Percentiles rank a stretch among this genome's conserved stretches.
These are phyloP conservation scores for Dactylonectria estremocensis DNA, from an alignment of 2,329 filamentous ascomycete species.

Conservation along the genomic window DNA sequence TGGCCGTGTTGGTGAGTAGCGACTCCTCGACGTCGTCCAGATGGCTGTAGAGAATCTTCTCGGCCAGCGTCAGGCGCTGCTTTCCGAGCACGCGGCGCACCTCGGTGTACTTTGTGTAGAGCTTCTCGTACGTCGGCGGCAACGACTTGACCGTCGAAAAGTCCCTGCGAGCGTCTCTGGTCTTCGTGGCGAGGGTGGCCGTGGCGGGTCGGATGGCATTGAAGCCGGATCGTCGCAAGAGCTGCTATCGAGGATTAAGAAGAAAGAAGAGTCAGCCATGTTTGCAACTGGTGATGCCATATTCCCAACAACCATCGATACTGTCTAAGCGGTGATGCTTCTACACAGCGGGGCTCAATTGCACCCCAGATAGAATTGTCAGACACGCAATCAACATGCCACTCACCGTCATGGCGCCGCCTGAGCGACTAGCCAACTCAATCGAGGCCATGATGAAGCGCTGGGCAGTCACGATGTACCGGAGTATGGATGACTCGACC, in stretches of 20 bases:
- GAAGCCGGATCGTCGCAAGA: conserved; percentile 55
- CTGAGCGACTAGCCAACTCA: conserved; percentile 65
- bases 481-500: conserved; percentile 32
- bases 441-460: conserved; percentile 64
- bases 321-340: too few relatives aligned
- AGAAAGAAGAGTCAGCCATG: conserved; percentile 26
- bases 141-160: conserved; percentile 61
- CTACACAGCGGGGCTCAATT: conserved; percentile 25
- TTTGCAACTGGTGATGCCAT: background rate
- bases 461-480: conserved; percentile 32
- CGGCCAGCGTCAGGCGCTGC: conserved; percentile 85
- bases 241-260: conserved; percentile 51
- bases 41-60: conserved; percentile 99
- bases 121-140: conserved; percentile 84
- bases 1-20: conserved; percentile 84
- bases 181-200: conserved; percentile 46
- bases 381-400: background rate
- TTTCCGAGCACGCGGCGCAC: conserved; percentile 81
- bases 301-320: too few relatives aligned
- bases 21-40: conserved; percentile 91
- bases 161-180: conserved; percentile 53
- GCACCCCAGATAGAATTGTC: background rate
- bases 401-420: conserved; percentile 63
- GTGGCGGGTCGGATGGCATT: conserved; percentile 48
- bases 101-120: conserved; percentile 82